Evolutionary conservation across 306 rosid genomes (phyloP).

Genomic region (Pterocarpus macrocarpus): DNA sequence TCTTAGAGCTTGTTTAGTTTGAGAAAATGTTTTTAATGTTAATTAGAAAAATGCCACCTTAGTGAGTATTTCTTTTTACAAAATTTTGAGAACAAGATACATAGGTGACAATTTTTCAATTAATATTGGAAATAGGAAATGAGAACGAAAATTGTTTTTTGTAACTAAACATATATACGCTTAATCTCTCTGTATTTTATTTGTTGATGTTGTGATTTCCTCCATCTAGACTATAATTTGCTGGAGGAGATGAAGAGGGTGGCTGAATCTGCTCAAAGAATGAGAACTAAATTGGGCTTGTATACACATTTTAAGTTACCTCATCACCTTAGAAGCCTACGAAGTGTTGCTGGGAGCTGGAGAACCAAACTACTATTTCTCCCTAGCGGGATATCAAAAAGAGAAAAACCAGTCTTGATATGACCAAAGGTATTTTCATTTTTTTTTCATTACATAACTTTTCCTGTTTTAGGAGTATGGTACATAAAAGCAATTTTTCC

Average conservation of each 20-base stretch:
- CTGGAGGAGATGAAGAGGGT: slow-evolving; percentile 89
- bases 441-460: slow-evolving; percentile 38
- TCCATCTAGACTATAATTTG: slow-evolving; percentile 73
- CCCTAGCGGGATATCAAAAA: slow-evolving; percentile 77
- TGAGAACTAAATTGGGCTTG: slow-evolving; percentile 67
- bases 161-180: too few relatives aligned
- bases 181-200: background rate
- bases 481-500: background rate
- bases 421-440: slow-evolving; percentile 62
- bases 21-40: too few relatives aligned
- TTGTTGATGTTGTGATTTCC: background rate
- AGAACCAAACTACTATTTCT: slow-evolving; percentile 74
- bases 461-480: background rate
- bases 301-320: slow-evolving; percentile 62
- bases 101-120: too few relatives aligned
- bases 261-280: slow-evolving; percentile 81
- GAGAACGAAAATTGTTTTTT: background rate
- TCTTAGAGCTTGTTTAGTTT: too few relatives aligned
- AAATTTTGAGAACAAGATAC: too few relatives aligned
- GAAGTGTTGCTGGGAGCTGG: slow-evolving; percentile 70
- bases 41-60: too few relatives aligned
- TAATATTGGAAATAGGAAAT: too few relatives aligned
- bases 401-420: slow-evolving; percentile 79
- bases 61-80: too few relatives aligned
- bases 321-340: slow-evolving; percentile 59